Base-by-base conservation (phyloP, 495 filamentous ascomycete species). In the Neurospora sublineolata region DNA sequence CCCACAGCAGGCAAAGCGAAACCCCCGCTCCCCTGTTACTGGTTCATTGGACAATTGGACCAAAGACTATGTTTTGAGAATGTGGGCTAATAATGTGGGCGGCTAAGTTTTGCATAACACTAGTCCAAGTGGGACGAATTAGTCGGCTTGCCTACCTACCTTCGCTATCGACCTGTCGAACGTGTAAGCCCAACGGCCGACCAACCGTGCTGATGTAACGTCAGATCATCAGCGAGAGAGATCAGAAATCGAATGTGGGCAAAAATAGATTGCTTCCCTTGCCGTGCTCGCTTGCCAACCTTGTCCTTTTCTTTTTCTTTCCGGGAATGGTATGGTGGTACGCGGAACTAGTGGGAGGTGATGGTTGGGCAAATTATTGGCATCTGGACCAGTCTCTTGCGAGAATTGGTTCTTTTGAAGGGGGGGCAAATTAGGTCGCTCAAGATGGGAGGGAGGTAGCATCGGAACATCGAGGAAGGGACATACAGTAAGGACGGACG, bases 51-150 rank as follows among this genome's bases (percentile, higher is more conserved):
- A 36, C 27, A 27, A 64, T 18, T 18, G 40, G 40, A 42, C 14
- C 52, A 27, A 23, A 27, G 52, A 64, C 23, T 27, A 33, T 30
- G 52, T 64, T 72, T 73, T 73, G 70, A 73, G 70, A 38, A 69
- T 68, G 71, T 68, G 52, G 27, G 52, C 52, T 64, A 33, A 64
- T 60, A 30, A 16, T 18, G 52, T 64, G 27, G 52, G 52, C 52
- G 52, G 52, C 27, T 64, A 64, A 60, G 14, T 42, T 42, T 42
- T 18, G 38, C 44, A 52, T 3, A 4, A 44, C 42, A 44, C 42
- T 23, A 27, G 20, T 27, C 52, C 52, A 60, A 33, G 52, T 16
- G 2, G 14, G 52, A 33, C 27, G 52, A 64, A 64, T 64, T 64
- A 64, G 52, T 64, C 23, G 27, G 7, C 52, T 60, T 60, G 14